Evolutionary conservation across 768 basidiomycete genomes (phyloP).

Genomic region (Collybia mongolica): DNA sequence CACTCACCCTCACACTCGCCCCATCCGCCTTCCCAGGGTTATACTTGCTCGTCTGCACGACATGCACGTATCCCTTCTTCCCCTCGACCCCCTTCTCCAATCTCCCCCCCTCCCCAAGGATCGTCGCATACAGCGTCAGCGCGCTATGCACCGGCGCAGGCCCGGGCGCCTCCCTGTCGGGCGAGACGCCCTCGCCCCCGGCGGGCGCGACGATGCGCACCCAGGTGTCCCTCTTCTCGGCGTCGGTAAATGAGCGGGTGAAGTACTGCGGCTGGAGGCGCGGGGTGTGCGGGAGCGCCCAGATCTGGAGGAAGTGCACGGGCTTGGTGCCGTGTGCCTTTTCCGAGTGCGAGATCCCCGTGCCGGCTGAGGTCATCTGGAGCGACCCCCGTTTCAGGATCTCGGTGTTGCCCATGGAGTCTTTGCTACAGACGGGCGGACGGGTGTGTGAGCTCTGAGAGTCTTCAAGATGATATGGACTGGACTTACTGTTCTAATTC

Average conservation of each 20-base stretch:
- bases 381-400: conserved; percentile 85
- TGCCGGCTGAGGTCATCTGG: conserved; percentile 91
- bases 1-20: conserved; percentile 51
- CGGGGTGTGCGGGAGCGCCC: conserved; percentile 40
- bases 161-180: conserved; percentile 64
- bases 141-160: conserved; percentile 80
- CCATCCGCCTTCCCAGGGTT: conserved; percentile 57
- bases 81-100: conserved; percentile 52
- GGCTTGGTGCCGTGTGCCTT: conserved; percentile 39
- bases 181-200: conserved; percentile 51
- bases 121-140: conserved; percentile 70
- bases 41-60: conserved; percentile 84
- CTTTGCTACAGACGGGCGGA: conserved; percentile 52
- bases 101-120: conserved; percentile 58
- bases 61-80: conserved; percentile 78
- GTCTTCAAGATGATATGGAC: background rate
- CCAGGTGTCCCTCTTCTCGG: conserved; percentile 74
- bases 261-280: conserved; percentile 77
- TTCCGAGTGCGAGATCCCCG: conserved; percentile 84
- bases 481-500: conserved; percentile 74
- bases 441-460: background rate
- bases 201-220: conserved; percentile 77
- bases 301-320: conserved; percentile 56
- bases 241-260: conserved; percentile 84
- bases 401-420: conserved; percentile 91